Base-by-base conservation (phyloP, 257 asterid genomes). In the Ilex aquifolium region DNA sequence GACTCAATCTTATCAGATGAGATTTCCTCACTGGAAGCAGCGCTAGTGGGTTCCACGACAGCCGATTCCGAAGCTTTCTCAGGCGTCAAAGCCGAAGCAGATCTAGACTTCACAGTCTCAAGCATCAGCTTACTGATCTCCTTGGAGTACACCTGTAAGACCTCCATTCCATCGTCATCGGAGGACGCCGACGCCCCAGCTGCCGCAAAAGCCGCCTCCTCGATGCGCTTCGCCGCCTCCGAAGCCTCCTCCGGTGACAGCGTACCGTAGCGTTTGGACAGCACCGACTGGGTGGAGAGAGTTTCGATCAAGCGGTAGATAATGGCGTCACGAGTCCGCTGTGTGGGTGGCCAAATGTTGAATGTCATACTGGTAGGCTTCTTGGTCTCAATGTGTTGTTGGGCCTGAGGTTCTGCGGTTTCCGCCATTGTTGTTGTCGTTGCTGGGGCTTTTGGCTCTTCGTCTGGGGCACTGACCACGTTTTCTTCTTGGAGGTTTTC, bases 321-420 rank as follows among this genome's bases (percentile, higher is more conserved):
- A 5, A 69, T 51, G 54, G 74, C 74, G 32, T 69, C 69, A 30
- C 74, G 68, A 3, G 74, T 69, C 12, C 67, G 62, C 53, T 69
- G 59, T 7, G 59, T 56, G 9, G 74, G 74, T 15, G 74, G 74
- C 74, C 74, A 69, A 31, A 69, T 69, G 54, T 51, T 44, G 68
- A 62, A 69, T 5, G 55, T 29, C 32, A 48, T 16, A 12, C 2
- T 66, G 50, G n/a, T 9, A 15, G 21, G 30, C 17, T 44, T 65
- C 17, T 61, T 62, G 17, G 17, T 32, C 39, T 12, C 5, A 15
- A 17, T 11, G n/a, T 54, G 39, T 13, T 4, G n/a, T 13, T 46
- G 11, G 17, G n/a, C 36, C 40, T 61, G 56, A 44, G 66, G 57
- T 7, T 46, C n/a, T 27, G 44, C 66, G 14, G 53, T 27, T 30